These are phyloP conservation scores for Hypoxylon crocopeplum DNA, from an alignment of 495 filamentous ascomycete genomes.

Conservation along the genomic window DNA sequence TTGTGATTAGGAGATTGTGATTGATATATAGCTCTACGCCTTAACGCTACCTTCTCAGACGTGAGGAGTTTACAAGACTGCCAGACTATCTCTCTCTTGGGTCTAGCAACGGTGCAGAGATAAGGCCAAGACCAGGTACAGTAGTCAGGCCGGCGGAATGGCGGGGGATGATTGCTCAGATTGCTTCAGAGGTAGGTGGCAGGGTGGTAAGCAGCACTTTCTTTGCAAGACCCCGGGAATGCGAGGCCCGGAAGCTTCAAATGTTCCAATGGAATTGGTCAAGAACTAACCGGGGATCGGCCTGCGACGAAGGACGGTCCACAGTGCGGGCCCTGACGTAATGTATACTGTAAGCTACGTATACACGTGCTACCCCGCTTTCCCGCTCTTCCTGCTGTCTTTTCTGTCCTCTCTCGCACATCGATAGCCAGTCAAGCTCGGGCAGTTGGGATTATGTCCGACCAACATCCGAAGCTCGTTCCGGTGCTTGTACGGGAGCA, in stretches of 20 bases:
- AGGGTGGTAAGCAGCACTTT: constrained; percentile 19
- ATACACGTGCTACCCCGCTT: constrained; percentile 11
- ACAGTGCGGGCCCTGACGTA: background rate
- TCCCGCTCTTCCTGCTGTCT: background rate
- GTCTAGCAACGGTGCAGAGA: constrained; percentile 21
- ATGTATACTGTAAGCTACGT: background rate
- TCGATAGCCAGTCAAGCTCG: background rate
- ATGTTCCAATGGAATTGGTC: constrained; percentile 32
- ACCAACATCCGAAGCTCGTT: constrained; percentile 17
- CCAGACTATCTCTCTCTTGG: constrained; percentile 12
- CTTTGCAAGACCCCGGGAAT: constrained; percentile 29
- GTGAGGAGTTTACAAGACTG: constrained; percentile 21
- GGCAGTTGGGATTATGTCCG: constrained; percentile 25
- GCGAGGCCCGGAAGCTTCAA: constrained; percentile 19
- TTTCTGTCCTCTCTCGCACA: constrained; percentile 2
- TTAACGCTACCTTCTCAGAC: constrained; percentile 12
- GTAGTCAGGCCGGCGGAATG: constrained; percentile 17
- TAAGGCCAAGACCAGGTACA: constrained; percentile 30
- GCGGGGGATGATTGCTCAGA: constrained; percentile 15
- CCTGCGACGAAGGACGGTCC: too few species aligned
- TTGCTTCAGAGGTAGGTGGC: background rate
- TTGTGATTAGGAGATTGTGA: constrained; percentile 6
- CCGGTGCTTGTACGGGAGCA: constrained; percentile 1
- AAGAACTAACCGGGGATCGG: constrained; percentile 33
- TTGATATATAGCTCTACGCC: constrained; percentile 36